Conservation (phyloP, 371 early-diverging fungal species). For the Rhizopus delemar region DNA sequence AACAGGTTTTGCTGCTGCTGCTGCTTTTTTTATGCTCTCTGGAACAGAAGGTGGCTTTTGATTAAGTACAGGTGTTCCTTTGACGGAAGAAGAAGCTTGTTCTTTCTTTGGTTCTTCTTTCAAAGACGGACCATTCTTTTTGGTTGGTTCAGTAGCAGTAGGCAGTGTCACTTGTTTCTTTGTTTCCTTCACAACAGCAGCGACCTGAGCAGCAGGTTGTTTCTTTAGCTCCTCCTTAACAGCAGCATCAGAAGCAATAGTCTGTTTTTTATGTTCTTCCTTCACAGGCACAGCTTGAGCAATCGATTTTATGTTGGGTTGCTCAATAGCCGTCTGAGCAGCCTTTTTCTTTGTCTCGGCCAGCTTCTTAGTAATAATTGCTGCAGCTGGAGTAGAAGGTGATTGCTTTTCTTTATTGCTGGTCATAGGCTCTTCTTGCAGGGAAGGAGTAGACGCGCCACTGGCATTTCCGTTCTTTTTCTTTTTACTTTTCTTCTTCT, state of each 20-base stretch:
- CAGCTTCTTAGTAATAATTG: neutral
- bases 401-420: conserved; percentile 4
- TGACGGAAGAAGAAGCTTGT: neutral
- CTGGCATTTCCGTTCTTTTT: conserved; percentile 27
- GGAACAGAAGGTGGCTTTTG: conserved; percentile 1
- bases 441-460: conserved; percentile 12
- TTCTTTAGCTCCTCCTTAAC: neutral
- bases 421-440: neutral
- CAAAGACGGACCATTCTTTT: neutral
- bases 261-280: neutral
- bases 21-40: neutral
- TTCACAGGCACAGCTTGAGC: neutral
- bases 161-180: neutral
- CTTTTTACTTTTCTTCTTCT: conserved; percentile 54
- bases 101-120: neutral
- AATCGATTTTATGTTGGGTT: neutral
- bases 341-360: neutral
- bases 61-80: neutral
- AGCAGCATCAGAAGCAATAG: neutral
- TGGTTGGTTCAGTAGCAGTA: neutral
- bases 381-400: neutral
- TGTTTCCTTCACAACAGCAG: neutral
- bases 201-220: neutral
- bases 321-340: neutral
- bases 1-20: neutral